Evolutionary conservation across 345 rosid genomes (phyloP).

Genomic region (Bruguiera parviflora): DNA sequence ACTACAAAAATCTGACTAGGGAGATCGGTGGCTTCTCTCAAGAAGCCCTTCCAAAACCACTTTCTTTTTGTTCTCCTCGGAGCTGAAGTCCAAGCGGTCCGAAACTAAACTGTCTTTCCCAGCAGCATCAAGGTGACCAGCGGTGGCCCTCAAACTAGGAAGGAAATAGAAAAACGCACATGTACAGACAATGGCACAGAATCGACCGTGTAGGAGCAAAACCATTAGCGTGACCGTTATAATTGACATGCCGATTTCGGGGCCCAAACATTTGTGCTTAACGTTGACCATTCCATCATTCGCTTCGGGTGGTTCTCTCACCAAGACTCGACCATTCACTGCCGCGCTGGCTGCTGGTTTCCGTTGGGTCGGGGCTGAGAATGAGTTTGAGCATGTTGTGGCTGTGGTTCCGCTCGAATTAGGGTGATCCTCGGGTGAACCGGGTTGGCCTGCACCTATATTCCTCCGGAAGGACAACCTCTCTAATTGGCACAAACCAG

Average conservation of each 20-base stretch:
- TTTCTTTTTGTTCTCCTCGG: constrained; percentile 52
- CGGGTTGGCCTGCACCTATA: constrained; percentile 29
- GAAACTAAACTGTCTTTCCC: background rate
- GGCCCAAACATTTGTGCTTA: constrained; percentile 21
- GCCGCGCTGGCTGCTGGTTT: background rate
- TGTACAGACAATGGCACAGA: constrained; percentile 30
- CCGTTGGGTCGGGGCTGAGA: background rate
- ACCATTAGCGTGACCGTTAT: constrained; percentile 28
- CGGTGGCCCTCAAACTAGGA: constrained; percentile 34
- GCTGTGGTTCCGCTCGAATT: constrained; percentile 10
- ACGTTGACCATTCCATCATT: background rate
- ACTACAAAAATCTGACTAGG: background rate
- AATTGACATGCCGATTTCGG: constrained; percentile 52
- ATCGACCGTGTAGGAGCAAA: constrained; percentile 20
- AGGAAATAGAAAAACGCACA: constrained; percentile 31
- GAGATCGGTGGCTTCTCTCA: constrained; percentile 41
- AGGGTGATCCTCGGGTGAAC: constrained; percentile 27
- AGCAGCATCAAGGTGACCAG: background rate
- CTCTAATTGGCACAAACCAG: constrained; percentile 17
- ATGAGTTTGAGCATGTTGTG: constrained; percentile 13
- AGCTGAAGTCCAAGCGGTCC: constrained; percentile 29
- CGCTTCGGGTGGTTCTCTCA: background rate
- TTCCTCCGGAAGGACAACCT: constrained; percentile 21
- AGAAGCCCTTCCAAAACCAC: constrained; percentile 77
- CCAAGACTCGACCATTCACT: background rate